Base-by-base conservation (phyloP, 2,329 filamentous ascomycete genomes). In the Balansia obtecta region DNA sequence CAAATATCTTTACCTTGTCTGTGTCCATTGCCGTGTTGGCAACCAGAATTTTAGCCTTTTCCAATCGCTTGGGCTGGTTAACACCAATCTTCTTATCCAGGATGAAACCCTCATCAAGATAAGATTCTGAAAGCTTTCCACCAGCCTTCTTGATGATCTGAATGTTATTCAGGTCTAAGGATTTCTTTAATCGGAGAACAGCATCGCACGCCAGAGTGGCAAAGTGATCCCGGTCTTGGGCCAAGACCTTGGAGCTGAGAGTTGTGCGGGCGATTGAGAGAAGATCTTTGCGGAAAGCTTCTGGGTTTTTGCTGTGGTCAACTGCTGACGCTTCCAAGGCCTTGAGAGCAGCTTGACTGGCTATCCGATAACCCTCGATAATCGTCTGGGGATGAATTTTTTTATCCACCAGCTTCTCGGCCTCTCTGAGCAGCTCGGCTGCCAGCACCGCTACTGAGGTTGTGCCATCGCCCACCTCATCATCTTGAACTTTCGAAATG, bases 341-440 rank as follows among this genome's bases (percentile, higher is more conserved):
- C 63, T 83, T 77, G 48, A 98, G 77, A 32, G 93, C 90, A 49
- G 93, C 91, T 48, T 81, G 77, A 68, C 88, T 95, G 49, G 93
- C 93, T 86, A 98, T 95, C 73, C 93, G 82, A 77, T 95, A 98
- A 48, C 93, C 93, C 65, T 98, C 93, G 64, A 98, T 98, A 69
- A 98, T 98, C 48, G 93, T 97, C 77, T 98, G 93, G 48, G 93
- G 93, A 70, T 98, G 93, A 61, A 98, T 96, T 74, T 97, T 97
- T 75, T 91, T 89, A 73, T 94, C 87, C 59, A 98, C 88, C 46
- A 98, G 80, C 74, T 95, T 91, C 75, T 98, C 93, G 45, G 93
- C 93, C 71, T 98, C 93, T 56, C 93, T 85, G 56, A 98, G 77
- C 53, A 98, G 79, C 74, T 98, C 93, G 53, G 93, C 93, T 39